Base-by-base conservation (phyloP, 768 basidiomycete species). In the Gelatoporia subvermispora region DNA sequence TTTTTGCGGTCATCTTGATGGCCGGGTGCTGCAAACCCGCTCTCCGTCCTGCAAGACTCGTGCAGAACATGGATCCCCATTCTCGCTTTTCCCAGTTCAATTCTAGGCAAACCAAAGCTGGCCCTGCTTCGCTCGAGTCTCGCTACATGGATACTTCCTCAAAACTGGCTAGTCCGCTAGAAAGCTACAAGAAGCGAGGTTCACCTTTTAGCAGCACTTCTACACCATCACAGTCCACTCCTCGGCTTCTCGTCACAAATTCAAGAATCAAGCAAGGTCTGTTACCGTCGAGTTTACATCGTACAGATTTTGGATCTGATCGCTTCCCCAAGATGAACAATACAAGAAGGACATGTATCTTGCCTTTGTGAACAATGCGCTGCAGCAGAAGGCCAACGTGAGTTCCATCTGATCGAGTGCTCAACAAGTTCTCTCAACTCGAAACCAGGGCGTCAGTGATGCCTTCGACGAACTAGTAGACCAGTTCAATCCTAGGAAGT, bases 381-480 rank as follows among this genome's bases (percentile, higher is more conserved):
- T 95, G 31, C 78, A 82, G 41, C 81, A 88, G 63, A 89, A 87
- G 61, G 61, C 73, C 13, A 72, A 78, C 57, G 92, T 91, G 57
- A 57, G 82, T 53, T 1, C 1, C 16, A n/a, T 42, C 9, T 15
- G 2, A n/a, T 42, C 13, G 18, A 21, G 31, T 69, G 43, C 43
- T 51, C 42, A 21, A 43, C 10, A 31, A 41, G 38, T 43, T 24
- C 52, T 35, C 8, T 44, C 5, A 13, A 15, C 17, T 49, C 23
- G n/a, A 15, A 9, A 5, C 24, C 62, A 95, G 88, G 88, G 91
- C 37, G 72, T 76, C 49, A 73, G 74, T 49, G 82, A 84, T 41
- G 75, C 85, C 16, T 98, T 92, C 64, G 84, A 96, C 54, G 88
- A 94, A 54, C 83, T 99, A 25, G 83, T 97, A 5, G 76, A 84